These are phyloP conservation scores for Tetrapisispora pingtungensis DNA, from an alignment of 805 yeast species.

Conservation along the genomic window DNA sequence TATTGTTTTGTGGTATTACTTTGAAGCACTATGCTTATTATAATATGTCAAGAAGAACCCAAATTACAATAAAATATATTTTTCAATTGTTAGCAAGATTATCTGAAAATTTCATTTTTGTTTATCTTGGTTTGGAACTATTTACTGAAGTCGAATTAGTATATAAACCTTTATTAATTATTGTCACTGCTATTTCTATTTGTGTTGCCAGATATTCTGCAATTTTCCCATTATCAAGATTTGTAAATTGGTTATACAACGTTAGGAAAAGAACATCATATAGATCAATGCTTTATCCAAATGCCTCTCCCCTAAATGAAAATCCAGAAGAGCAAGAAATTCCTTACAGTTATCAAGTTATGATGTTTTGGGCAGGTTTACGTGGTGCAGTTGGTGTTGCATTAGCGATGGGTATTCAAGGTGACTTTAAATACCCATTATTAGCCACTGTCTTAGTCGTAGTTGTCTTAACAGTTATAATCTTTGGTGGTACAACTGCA, in stretches of 20 bases:
- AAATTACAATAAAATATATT: constrained; percentile 88
- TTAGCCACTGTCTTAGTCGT: constrained; percentile 94
- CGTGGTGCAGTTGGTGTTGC: constrained; percentile 99
- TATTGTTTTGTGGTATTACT: constrained; percentile 92
- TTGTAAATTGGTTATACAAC: constrained; percentile 70
- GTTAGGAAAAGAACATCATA: constrained; percentile 41
- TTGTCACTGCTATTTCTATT: constrained; percentile 79
- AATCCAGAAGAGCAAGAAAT: constrained; percentile 61
- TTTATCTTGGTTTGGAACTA: constrained; percentile 84
- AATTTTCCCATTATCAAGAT: constrained; percentile 82
- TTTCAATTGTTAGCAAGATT: constrained; percentile 91
- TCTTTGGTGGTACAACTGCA: constrained; percentile 98
- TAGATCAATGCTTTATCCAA: constrained; percentile 24
- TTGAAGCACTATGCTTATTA: constrained; percentile 93
- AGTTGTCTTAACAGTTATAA: constrained; percentile 88
- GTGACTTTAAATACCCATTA: constrained; percentile 79
- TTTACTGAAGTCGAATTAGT: constrained; percentile 95
- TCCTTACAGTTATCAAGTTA: constrained; percentile 91
- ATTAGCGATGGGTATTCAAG: constrained; percentile 92
- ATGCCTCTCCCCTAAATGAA: constrained; percentile 1
- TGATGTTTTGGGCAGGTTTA: constrained; percentile 99
- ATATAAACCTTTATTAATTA: constrained; percentile 86
- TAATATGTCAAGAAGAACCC: constrained; percentile 95
- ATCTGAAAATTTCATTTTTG: constrained; percentile 93
- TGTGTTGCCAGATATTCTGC: constrained; percentile 96